phyloP scores from a whole-genome alignment of 1,284 basidiomycete genomes.

The Leccinum subspadiceum region DNA sequence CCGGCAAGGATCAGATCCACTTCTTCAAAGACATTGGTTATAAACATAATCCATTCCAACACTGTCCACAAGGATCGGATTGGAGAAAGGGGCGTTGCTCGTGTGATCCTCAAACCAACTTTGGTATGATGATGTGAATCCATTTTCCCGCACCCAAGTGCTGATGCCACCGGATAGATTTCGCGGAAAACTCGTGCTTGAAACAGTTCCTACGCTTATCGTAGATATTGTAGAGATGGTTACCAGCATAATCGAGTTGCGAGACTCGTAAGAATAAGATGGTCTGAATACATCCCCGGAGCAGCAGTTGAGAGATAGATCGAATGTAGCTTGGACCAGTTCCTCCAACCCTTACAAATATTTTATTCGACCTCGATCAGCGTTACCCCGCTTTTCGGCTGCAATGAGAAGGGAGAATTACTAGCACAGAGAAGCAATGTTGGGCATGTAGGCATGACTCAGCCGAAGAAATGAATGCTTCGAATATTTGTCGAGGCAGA shows the following conservation, averaged over 20 bases:
- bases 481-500: too few species aligned
- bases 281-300: background rate
- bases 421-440: too few species aligned
- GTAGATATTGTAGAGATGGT: constrained; percentile 16
- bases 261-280: background rate
- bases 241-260: background rate
- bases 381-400: too few species aligned
- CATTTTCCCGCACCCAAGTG: background rate
- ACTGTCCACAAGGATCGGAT: too few species aligned
- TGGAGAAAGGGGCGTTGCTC: too few species aligned
- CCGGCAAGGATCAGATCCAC: too few species aligned
- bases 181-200: constrained; percentile 45
- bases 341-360: background rate
- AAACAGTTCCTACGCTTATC: constrained; percentile 23
- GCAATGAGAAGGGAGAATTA: too few species aligned
- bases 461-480: too few species aligned
- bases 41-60: too few species aligned
- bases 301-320: background rate
- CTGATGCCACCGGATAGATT: constrained; percentile 36
- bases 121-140: constrained; percentile 38
- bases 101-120: constrained; percentile 34
- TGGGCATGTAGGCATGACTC: too few species aligned
- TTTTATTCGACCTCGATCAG: background rate
- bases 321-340: background rate
- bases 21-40: too few species aligned